These are phyloP conservation scores for Primulina tabacum DNA, from an alignment of 257 asterid species.

Conservation along the genomic window DNA sequence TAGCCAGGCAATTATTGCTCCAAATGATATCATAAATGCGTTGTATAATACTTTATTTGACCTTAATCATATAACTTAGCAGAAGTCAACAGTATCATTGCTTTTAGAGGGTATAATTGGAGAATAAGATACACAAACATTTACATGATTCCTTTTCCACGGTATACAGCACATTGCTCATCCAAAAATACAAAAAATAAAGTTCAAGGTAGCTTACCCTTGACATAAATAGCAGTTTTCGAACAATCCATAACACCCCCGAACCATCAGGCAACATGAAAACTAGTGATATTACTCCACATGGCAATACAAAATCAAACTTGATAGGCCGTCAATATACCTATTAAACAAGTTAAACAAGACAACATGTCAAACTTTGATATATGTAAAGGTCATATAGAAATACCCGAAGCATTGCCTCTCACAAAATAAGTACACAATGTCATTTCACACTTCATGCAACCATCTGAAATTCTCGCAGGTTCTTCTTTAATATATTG, in stretches of 20 bases:
- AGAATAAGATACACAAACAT: background rate
- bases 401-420: background rate
- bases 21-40: background rate
- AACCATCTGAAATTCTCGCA: background rate
- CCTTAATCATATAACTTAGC: background rate
- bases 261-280: constrained; percentile 79
- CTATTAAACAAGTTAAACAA: constrained; percentile 26
- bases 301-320: constrained; percentile 13
- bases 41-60: background rate
- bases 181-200: background rate
- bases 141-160: background rate
- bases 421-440: background rate
- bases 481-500: background rate
- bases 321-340: constrained; percentile 16
- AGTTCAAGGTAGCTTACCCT: constrained; percentile 44
- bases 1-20: background rate
- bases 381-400: background rate
- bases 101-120: background rate
- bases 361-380: constrained; percentile 2
- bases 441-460: background rate
- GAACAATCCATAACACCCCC: constrained; percentile 63
- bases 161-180: background rate
- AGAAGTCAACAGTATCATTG: background rate
- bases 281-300: constrained; percentile 31
- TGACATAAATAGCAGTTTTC: constrained; percentile 42